Evolutionary conservation across 2,329 filamentous ascomycete species (phyloP), one percentile per base, ranked within the genome.

Genomic region (Aureobasidium sp.): DNA sequence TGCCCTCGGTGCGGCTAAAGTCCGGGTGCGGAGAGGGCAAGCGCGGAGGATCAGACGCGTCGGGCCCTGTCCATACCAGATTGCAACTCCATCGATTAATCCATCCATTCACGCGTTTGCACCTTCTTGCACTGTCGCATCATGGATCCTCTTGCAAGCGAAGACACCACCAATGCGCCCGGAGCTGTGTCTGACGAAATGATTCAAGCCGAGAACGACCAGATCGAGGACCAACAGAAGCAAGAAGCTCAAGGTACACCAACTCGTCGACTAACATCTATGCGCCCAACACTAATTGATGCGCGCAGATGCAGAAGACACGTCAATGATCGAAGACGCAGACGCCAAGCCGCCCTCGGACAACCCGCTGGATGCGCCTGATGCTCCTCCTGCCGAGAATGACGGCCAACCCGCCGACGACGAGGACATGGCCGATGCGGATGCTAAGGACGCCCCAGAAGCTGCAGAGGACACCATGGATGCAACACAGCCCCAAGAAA

Each of bases 381-480:
- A 71, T 47, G 71, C 67, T 36, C 71, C 71, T 15, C 69, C 67
- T 31, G 66, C 73, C 22, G 73, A 75, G 55, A 68, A 67, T 37
- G 60, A 62, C 12, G 70, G 67, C 25, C 71, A 71, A 39, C 68
- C 62, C 11, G 68, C 65, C 25, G 67, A 67, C 25, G 71, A 72
- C 47, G 73, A 74, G 64, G 73, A 74, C 41, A 74, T 93, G 89
- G 87, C 82, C 63, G 89, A 89, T 67, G 84, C 76, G 49, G 79
- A 81, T n/a, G 77, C 20, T 84, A 75, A 76, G 29, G 77, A 79
- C 25, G 69, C 67, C 8, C 66, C 69, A 14, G 75, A 76, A 15
- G 76, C 76, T n/a, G 81, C 80, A 39, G 78, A 77, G 15, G 73
- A 76, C 34, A 72, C 76, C 41, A 71, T 75, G 51, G 79, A 76